Evolutionary conservation across 2,329 filamentous ascomycete species (phyloP), one percentile per base, ranked within the genome.

Genomic region (Colletotrichum neosansevieriae): DNA sequence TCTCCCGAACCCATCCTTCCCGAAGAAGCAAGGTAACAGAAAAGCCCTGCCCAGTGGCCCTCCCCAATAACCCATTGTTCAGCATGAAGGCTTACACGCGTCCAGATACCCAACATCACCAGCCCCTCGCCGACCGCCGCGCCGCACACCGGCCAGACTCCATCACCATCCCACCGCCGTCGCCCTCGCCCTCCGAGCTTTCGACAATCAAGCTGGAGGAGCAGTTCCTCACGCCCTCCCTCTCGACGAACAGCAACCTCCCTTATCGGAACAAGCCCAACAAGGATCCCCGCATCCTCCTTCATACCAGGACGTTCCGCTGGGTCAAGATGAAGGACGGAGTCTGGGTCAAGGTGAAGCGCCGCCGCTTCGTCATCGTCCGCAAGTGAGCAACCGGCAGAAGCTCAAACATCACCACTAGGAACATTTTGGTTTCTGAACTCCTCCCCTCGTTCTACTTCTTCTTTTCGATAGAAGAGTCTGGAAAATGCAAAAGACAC

Each of bases 311-410:
- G 29, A 54, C 50, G 2, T 54, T 54, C 32, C 50, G 32, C 32
- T 54, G 50, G 50, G 34, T 36, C 6, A 54, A 54, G 32, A 13
- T 54, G 29, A 21, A 36, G 21, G 50, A 54, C 32, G 50, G 17
- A 0, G 17, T 54, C 32, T 54, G 34, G 29, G 29, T 19, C 11
- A 54, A 53, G 50, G 32, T 45, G 15, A 45, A 45, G 42, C 15
- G 42, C 15, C 15, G 15, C 42, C 42, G 42, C 15, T 17, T 45
- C 42, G 15, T 45, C 32, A 13, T 54, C 50, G 15, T 54, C 50
- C n/a, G 17, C 50, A 54, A 17, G 32, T 45, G 36, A 38, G 47
- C 24, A 24, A 29, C 19, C 45, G 45, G 45, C 6, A 49, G 45
- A 49, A 49, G 45, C 17, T 49, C 45, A 24, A 7, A 29, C 29